A percentile compares a stretch with the other conserved stretches of the same genome.
Conservation (phyloP, 2,329 filamentous ascomycete species). For the Apiospora marii region DNA sequence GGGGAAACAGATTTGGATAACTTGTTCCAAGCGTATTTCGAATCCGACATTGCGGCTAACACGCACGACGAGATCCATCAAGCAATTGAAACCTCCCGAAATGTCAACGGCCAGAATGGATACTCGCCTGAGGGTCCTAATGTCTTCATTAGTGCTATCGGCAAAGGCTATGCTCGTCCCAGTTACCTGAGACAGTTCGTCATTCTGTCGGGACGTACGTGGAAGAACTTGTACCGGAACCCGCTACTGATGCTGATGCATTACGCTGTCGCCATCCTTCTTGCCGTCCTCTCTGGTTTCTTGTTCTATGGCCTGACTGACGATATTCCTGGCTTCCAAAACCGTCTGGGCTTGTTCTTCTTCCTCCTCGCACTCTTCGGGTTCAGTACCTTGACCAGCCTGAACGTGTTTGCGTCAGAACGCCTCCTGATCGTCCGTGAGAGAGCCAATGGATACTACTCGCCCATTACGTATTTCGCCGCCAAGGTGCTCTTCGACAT, state of each 20-base stretch:
- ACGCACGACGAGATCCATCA: constrained; percentile 82
- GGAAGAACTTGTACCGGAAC: constrained; percentile 97
- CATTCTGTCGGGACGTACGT: constrained; percentile 89
- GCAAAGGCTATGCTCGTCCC: constrained; percentile 84
- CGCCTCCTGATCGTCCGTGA: constrained; percentile 91
- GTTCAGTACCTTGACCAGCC: constrained; percentile 92
- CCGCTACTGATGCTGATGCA: constrained; percentile 98
- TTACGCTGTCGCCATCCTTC: constrained; percentile 93
- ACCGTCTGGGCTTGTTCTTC: constrained; percentile 95
- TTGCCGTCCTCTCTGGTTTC: constrained; percentile 93
- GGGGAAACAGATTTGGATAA: constrained; percentile 81
- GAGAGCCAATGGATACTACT: constrained; percentile 95
- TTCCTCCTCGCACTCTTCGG: constrained; percentile 95
- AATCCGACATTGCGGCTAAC: constrained; percentile 77
- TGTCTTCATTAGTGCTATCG: constrained; percentile 64
- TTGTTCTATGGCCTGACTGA: constrained; percentile 96
- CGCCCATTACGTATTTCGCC: constrained; percentile 90
- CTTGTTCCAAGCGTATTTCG: constrained; percentile 77
- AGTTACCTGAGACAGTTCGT: constrained; percentile 83
- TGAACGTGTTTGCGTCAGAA: constrained; percentile 93
- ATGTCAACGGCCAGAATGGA: constrained; percentile 71
- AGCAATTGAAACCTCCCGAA: constrained; percentile 69
- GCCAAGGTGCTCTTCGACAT: constrained; percentile 99
- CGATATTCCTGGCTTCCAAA: constrained; percentile 97
- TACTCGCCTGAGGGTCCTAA: constrained; percentile 56